Percentiles rank a stretch among this genome's conserved stretches.
Evolutionary conservation across 441 rosid species (phyloP).

Genomic region (Metrosideros polymorpha): DNA sequence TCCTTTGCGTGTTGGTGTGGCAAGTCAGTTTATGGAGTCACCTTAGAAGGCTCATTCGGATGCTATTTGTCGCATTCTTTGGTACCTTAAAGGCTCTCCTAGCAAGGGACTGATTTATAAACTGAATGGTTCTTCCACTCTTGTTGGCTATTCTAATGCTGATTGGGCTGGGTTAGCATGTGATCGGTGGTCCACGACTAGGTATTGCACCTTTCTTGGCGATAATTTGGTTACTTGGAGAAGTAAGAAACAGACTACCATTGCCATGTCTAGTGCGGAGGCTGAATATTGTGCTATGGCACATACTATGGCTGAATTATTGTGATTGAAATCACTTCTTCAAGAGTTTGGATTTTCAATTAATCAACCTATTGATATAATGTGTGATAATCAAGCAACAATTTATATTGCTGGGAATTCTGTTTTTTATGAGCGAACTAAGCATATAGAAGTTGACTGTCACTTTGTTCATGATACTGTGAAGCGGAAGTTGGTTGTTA

Average conservation of each 20-base stretch:
- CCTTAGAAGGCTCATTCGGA: too few species aligned
- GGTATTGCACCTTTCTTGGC: not conserved
- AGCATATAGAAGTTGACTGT: not conserved
- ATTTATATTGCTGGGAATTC: not conserved
- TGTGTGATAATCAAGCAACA: not conserved
- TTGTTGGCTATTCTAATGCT: not conserved
- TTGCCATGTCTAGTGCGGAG: not conserved
- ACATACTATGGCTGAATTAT: not conserved
- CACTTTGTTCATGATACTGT: not conserved
- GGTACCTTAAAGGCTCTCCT: too few species aligned
- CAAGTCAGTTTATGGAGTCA: too few species aligned
- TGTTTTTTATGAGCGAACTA: not conserved
- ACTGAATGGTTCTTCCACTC: too few species aligned
- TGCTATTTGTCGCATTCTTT: too few species aligned
- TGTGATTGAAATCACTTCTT: not conserved
- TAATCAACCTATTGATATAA: not conserved
- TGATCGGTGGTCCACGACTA: not conserved
- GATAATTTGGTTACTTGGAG: not conserved
- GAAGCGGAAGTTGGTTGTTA: not conserved
- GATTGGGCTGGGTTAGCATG: not conserved
- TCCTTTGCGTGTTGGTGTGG: too few species aligned
- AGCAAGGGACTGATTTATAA: too few species aligned
- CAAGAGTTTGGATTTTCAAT: not conserved
- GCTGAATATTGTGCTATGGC: not conserved
- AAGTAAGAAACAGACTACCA: not conserved